These are phyloP conservation scores for Calocybe indica DNA, from an alignment of 768 basidiomycete genomes.

Conservation along the genomic window DNA sequence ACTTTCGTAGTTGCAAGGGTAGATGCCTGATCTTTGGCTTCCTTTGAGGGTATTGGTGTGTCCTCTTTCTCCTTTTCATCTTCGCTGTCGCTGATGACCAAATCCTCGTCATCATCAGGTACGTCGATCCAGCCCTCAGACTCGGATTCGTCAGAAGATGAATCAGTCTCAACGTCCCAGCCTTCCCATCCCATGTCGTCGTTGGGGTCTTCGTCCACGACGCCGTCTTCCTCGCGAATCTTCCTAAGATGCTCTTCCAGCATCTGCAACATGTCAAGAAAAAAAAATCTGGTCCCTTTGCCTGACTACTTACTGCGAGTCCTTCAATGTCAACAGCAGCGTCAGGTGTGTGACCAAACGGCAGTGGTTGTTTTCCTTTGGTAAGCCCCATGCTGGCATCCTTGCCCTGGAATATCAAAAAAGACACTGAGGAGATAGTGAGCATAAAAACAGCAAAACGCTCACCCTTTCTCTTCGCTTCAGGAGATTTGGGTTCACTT, in stretches of 20 bases:
- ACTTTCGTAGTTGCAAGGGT: conserved; percentile 82
- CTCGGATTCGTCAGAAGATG: conserved; percentile 48
- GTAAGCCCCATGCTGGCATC: conserved; percentile 75
- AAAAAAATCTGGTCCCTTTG: not conserved
- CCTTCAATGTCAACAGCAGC: conserved; percentile 87
- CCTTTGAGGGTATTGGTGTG: conserved; percentile 19
- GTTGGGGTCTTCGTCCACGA: conserved; percentile 44
- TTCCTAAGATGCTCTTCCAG: conserved; percentile 82
- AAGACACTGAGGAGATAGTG: not conserved
- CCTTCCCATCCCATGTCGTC: conserved; percentile 76
- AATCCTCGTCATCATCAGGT: conserved; percentile 57
- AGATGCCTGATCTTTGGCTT: conserved; percentile 32
- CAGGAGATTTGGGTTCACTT: conserved; percentile 91
- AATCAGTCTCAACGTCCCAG: conserved; percentile 83
- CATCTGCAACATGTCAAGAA: conserved; percentile 40
- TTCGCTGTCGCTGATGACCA: conserved; percentile 85
- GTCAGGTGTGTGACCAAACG: conserved; percentile 75
- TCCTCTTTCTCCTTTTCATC: conserved; percentile 55
- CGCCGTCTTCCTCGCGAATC: conserved; percentile 60
- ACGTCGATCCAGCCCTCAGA: conserved; percentile 81
- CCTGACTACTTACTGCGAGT: conserved; percentile 53
- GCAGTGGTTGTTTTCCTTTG: conserved; percentile 59
- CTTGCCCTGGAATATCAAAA: conserved; percentile 63
- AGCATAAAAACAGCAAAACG: conserved; percentile 2
- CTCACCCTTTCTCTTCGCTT: conserved; percentile 81